Base-by-base conservation (phyloP, 1,284 basidiomycete species). In the Rhodotorula sp. region DNA sequence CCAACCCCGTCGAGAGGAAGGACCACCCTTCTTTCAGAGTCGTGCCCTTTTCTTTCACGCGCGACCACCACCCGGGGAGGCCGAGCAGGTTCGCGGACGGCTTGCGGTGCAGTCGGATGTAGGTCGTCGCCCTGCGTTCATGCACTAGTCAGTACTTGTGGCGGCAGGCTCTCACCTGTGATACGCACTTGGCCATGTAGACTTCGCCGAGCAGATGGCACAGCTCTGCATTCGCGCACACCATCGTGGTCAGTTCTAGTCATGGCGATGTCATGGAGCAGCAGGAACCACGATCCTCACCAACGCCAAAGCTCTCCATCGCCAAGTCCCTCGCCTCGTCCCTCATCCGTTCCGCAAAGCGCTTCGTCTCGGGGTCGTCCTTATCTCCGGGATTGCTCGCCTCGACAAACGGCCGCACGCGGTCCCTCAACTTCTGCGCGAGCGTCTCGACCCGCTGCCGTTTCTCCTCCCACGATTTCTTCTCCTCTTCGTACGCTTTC, bases 261-360 rank as follows among this genome's bases (percentile, higher is more conserved):
- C 33, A 33, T 4, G 4, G 33, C 33, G 4, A 33, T 33, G 33
- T 7, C 33, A n/a, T 33, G 33, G 4, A 33, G 33, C 33, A 33
- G 33, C 7, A 33, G 33, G 33, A 33, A 7, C 4, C 33, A 33
- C 33, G 14, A 26, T 26, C 70, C 83, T 74, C 74, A 95, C 89
- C 95, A 55, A 99, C 89, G 67, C 96, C 96, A 81, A 99, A 99
- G 75, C 93, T 95, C 83, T 99, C 96, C 69, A 98, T 83, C 84
- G 98, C 99, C 78, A 99, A 81, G 83, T 99, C 96, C 75, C 97
- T 93, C 2, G 93, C 93, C 81, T 99, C 96, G 57, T 86, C 84
- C 79, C 83, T 85, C 81, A 97, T 91, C 80, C 85, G 87, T 64
- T 85, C 84, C 80, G 91, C 88, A 79, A 66, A 95, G 29, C 85